Conservation (phyloP, 495 filamentous ascomycete genomes). For the Sabuloglossum arenarium region DNA sequence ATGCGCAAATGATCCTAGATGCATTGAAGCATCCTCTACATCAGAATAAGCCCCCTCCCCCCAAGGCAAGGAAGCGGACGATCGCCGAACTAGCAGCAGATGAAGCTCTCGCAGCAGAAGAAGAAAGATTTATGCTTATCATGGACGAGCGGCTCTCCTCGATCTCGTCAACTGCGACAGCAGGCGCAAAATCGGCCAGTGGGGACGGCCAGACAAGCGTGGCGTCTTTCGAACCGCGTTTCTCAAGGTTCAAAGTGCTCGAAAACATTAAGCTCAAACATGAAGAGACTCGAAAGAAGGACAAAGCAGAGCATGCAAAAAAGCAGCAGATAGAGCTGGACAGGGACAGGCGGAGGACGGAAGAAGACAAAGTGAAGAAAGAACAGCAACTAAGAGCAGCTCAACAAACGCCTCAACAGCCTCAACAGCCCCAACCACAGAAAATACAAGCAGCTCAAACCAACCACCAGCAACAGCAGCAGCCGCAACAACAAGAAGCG, state of each 20-base stretch:
- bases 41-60: conserved; percentile 49
- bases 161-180: conserved; percentile 31
- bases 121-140: conserved; percentile 80
- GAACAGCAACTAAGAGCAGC: conserved; percentile 10
- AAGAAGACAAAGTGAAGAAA: conserved; percentile 8
- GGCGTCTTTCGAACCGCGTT: conserved; percentile 58
- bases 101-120: conserved; percentile 70
- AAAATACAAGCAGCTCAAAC: conserved; percentile 14
- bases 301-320: conserved; percentile 31
- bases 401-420: conserved; percentile 5
- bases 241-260: conserved; percentile 77
- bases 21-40: conserved; percentile 56
- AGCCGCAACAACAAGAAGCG: conserved; percentile 15
- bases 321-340: conserved; percentile 21
- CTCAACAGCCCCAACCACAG: conserved; percentile 6
- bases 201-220: conserved; percentile 54
- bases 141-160: conserved; percentile 68
- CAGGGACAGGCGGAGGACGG: background rate
- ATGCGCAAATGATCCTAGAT: conserved; percentile 46
- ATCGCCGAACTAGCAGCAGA: conserved; percentile 86
- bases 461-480: conserved; percentile 15
- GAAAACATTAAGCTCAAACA: conserved; percentile 63
- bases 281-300: conserved; percentile 42
- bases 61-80: conserved; percentile 81
- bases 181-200: conserved; percentile 36